Conservation (phyloP, 805 yeast genomes). For the Brettanomyces sp. region DNA sequence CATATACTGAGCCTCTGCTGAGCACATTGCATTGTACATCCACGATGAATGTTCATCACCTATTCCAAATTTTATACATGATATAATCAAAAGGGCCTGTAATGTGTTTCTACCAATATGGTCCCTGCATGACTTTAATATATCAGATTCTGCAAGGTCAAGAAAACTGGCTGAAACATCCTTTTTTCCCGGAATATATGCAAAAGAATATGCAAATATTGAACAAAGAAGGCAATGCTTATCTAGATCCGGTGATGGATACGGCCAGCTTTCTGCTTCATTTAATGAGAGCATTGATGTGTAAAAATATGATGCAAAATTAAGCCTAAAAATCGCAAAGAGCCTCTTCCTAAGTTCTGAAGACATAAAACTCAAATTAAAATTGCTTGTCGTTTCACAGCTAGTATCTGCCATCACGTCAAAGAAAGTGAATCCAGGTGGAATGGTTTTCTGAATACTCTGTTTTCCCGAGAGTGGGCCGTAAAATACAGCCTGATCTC, state of each 20-base stretch:
- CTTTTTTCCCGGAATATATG: conserved; percentile 10
- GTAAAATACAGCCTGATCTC: conserved; percentile 24
- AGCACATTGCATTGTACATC: conserved; percentile 25
- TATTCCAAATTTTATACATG: conserved; percentile 26
- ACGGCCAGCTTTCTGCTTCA: conserved; percentile 19
- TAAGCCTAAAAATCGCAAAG: conserved; percentile 14
- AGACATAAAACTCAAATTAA: neutral
- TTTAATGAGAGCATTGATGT: conserved; percentile 14
- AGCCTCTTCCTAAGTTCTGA: conserved; percentile 2
- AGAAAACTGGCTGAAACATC: conserved; percentile 7
- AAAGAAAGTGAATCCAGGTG: neutral
- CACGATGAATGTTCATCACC: conserved; percentile 25
- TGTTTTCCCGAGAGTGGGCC: conserved; percentile 28
- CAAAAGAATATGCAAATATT: conserved; percentile 22
- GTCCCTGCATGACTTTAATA: conserved; percentile 16
- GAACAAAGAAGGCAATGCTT: conserved; percentile 21
- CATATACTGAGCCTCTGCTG: conserved; percentile 21
- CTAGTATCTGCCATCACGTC: neutral
- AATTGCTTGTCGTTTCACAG: neutral
- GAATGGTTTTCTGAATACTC: conserved; percentile 14
- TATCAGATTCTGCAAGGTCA: conserved; percentile 8
- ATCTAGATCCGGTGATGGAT: conserved; percentile 19
- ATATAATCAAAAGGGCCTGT: conserved; percentile 21
- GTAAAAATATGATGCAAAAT: conserved; percentile 21
- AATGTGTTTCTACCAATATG: conserved; percentile 16